Conservation (phyloP, 2,329 filamentous ascomycete species). For the Coniochaeta sp. region DNA sequence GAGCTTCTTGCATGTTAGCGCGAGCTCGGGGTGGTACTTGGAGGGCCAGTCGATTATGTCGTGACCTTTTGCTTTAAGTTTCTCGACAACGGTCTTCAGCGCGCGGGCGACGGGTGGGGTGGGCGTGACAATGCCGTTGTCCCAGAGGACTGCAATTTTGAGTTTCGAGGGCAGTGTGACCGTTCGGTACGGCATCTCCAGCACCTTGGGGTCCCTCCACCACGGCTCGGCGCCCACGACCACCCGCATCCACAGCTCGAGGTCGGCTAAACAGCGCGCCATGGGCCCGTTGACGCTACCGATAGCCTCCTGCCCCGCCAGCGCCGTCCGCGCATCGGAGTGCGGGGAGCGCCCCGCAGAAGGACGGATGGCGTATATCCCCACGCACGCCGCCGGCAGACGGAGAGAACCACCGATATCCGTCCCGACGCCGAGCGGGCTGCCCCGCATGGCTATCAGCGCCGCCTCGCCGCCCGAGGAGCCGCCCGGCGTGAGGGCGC, state of each 20-base stretch:
- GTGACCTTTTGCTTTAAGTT: conserved; percentile 37
- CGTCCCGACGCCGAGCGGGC: conserved; percentile 51
- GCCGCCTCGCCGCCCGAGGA: conserved; percentile 60
- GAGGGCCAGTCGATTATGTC: conserved; percentile 44
- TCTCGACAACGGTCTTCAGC: conserved; percentile 35
- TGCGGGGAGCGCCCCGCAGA: conserved; percentile 53
- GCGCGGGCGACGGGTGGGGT: conserved; percentile 53
- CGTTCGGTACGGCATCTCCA: conserved; percentile 46
- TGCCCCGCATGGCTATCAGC: conserved; percentile 49
- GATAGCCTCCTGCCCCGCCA: conserved; percentile 57
- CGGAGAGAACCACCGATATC: conserved; percentile 52
- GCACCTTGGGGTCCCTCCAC: conserved; percentile 44
- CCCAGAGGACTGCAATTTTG: conserved; percentile 53
- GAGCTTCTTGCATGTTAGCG: conserved; percentile 32
- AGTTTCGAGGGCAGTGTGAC: conserved; percentile 27
- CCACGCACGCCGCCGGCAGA: conserved; percentile 43
- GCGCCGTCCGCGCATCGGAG: conserved; percentile 38
- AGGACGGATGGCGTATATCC: conserved; percentile 46
- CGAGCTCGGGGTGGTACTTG: conserved; percentile 30
- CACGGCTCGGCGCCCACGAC: conserved; percentile 46
- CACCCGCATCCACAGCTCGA: conserved; percentile 43
- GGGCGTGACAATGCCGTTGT: conserved; percentile 56
- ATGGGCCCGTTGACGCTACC: conserved; percentile 55
- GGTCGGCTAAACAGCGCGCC: conserved; percentile 43
- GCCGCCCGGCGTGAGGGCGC: conserved; percentile 51